Evolutionary conservation across 257 asterid genomes (phyloP).

Genomic region (Penstemon eatonii): DNA sequence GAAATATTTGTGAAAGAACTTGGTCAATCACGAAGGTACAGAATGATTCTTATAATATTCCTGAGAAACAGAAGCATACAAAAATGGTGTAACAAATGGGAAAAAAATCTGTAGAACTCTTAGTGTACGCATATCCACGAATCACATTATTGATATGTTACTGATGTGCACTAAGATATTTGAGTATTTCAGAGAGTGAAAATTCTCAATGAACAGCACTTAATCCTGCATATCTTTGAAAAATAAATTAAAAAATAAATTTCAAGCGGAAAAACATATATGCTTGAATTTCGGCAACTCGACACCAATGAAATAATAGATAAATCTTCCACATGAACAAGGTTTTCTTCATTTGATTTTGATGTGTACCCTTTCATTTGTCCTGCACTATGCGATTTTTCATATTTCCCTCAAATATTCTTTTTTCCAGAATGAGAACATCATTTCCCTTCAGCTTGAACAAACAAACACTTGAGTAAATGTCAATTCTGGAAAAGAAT

Average conservation of each 20-base stretch:
- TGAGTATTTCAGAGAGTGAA: background rate
- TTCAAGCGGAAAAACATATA: background rate
- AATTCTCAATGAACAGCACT: background rate
- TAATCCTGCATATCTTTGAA: background rate
- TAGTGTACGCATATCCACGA: background rate
- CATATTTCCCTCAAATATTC: background rate
- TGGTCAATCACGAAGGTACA: background rate
- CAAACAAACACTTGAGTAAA: background rate
- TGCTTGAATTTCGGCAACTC: background rate
- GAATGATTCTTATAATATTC: background rate
- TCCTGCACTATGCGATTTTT: too few relatives aligned
- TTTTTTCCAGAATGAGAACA: background rate
- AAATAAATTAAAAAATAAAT: background rate
- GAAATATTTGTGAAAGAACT: background rate
- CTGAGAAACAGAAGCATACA: background rate
- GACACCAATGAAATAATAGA: background rate
- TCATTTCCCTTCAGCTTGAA: background rate
- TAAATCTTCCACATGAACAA: background rate
- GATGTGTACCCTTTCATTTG: background rate
- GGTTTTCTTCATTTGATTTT: constrained; percentile 4
- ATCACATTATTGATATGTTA: background rate
- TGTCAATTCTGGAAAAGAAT: background rate
- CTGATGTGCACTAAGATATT: background rate
- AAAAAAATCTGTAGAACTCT: background rate
- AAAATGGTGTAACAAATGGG: background rate